Conservation (phyloP, 2,329 filamentous ascomycete species). For the Calcarisporium arbuscula region DNA sequence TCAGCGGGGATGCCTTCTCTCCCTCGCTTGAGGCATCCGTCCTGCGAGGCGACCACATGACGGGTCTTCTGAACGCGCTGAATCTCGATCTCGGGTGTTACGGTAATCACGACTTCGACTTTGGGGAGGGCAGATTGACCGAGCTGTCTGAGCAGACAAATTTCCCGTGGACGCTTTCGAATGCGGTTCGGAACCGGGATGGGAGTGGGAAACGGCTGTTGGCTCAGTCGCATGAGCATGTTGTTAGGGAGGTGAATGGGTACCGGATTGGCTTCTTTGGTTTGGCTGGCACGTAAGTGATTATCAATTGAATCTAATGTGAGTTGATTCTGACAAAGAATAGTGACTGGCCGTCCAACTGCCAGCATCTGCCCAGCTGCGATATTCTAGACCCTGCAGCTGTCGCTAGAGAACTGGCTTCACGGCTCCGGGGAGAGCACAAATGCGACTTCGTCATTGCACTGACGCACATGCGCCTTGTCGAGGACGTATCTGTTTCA, state of each 20-base stretch:
- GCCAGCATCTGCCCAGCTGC: constrained; percentile 9
- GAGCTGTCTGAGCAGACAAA: constrained; percentile 3
- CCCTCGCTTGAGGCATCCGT: constrained; percentile 11
- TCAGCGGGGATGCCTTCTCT: constrained; percentile 12
- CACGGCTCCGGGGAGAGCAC: constrained; percentile 8
- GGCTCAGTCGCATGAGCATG: constrained; percentile 6
- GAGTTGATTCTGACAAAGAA: not conserved
- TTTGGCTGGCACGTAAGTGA: constrained; percentile 8
- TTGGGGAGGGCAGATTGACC: constrained; percentile 6
- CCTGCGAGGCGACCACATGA: constrained; percentile 10
- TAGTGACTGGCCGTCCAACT: constrained; percentile 12
- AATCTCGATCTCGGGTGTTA: constrained; percentile 9
- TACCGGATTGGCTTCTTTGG: constrained; percentile 11
- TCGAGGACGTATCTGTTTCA: constrained; percentile 10
- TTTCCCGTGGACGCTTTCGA: constrained; percentile 11
- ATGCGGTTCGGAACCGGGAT: constrained; percentile 3
- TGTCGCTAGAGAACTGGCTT: constrained; percentile 3
- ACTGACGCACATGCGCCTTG: constrained; percentile 17
- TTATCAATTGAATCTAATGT: not conserved
- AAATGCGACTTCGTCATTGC: constrained; percentile 18
- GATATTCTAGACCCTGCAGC: constrained; percentile 8
- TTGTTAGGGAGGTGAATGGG: constrained; percentile 2
- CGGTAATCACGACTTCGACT: constrained; percentile 12
- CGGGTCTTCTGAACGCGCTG: constrained; percentile 5
- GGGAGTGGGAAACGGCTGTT: constrained; percentile 2